Base-by-base conservation (phyloP, 805 yeast genomes). In the Saccharomycopsis selenospora region DNA sequence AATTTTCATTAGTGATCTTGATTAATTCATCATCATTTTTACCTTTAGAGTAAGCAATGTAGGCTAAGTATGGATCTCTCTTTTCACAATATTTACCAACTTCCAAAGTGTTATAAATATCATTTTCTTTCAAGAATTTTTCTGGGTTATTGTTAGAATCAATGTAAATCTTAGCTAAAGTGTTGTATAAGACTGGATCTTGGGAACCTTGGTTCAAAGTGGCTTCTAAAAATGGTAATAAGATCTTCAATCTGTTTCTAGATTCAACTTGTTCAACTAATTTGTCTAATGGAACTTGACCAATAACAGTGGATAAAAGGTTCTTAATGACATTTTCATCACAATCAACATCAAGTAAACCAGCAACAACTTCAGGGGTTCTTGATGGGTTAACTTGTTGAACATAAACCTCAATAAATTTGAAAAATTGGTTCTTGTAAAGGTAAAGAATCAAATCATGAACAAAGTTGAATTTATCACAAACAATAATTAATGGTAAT, bases 41-140 rank as follows among this genome's bases (percentile, higher is more conserved):
- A 63, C 99, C 99, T 70, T 90, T 91, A 53, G 95, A 95, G 68
- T 93, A 93, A 46, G 96, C 95, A 69, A 93, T 93, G 67, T 88
- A 93, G 25, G 99, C 99, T 64, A 93, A 74, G 70, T 88, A 93
- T 54, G 99, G 99, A 63, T 93, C 99, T 69, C 99, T 85, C 79
- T 87, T 91, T 70, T 93, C 99, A 76, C 99, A 93, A 73, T 93
- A 93, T 64, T 80, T 88, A 74, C 99, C 99, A 56, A 93, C 97
- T 59, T 85, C 85, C 57, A 86, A 72, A n/a, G 98, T 84, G 68
- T 93, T 95, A 69, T 93, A 93, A 61, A 76, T 75, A 58, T 81
- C 76, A 67, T 93, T 93, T 67, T 91, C 98, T 63, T 81, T 83
- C 71, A 93, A 76, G 74, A 93, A 93, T 67, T 88, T 89, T 66